phyloP scores from a whole-genome alignment of 2,329 filamentous ascomycete species.

The Cladosporium velox region DNA sequence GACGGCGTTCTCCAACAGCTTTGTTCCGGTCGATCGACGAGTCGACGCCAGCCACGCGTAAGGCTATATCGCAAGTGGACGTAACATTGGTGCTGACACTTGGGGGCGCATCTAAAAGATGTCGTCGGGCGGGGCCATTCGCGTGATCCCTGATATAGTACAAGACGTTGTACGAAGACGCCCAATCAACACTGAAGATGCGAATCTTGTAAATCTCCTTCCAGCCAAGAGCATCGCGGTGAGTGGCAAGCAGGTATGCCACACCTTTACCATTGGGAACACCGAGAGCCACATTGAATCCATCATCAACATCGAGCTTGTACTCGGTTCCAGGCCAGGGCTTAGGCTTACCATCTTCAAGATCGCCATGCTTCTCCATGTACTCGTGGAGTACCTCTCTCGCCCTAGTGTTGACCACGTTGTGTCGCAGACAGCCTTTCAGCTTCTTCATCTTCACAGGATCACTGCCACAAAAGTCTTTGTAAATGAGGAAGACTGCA shows the following conservation, averaged over 20 bases:
- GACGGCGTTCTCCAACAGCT: background rate
- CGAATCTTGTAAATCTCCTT: slow-evolving; percentile 19
- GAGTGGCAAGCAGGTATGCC: slow-evolving; percentile 18
- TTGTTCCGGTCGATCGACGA: background rate
- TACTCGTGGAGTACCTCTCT: slow-evolving; percentile 10
- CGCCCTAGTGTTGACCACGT: background rate
- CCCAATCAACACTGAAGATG: slow-evolving; percentile 18
- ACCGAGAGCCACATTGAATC: slow-evolving; percentile 13
- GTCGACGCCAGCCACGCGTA: background rate
- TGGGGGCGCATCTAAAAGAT: background rate
- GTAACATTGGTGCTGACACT: background rate
- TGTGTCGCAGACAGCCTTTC: slow-evolving; percentile 9
- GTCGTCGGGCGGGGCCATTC: background rate
- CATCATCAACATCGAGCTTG: slow-evolving; percentile 13
- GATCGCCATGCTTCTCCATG: slow-evolving; percentile 4
- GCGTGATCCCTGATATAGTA: slow-evolving; percentile 20
- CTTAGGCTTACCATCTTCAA: background rate
- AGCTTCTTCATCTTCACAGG: slow-evolving; percentile 10
- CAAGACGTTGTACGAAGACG: slow-evolving; percentile 9
- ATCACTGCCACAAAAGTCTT: slow-evolving; percentile 13
- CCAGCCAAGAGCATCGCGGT: slow-evolving; percentile 16
- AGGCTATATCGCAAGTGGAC: background rate
- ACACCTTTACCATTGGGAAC: slow-evolving; percentile 19
- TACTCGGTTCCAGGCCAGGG: slow-evolving; percentile 14
- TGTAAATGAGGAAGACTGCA: slow-evolving; percentile 15